Conservation (phyloP, 169 alveolate genomes). For the Babesia gibsoni region DNA sequence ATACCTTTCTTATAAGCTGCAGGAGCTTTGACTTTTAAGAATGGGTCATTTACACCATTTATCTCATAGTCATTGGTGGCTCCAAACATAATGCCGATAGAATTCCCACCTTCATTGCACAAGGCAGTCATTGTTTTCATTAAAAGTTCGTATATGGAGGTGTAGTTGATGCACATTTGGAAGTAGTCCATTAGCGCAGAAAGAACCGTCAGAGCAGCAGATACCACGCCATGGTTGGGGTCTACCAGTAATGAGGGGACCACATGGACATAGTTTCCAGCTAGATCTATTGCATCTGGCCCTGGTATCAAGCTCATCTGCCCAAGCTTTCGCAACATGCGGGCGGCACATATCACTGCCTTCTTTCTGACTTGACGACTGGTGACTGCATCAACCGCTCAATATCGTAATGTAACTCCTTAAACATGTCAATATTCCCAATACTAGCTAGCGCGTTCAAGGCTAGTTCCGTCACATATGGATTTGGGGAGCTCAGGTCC, state of each 20-base stretch:
- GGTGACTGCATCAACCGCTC: slow-evolving; percentile 88
- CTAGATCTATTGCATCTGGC: slow-evolving; percentile 66
- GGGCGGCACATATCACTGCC: slow-evolving; percentile 89
- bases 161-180: slow-evolving; percentile 72
- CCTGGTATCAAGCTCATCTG: slow-evolving; percentile 46
- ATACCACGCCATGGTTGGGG: slow-evolving; percentile 94
- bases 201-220: slow-evolving; percentile 89
- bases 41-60: slow-evolving; percentile 71
- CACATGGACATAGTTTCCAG: slow-evolving; percentile 84
- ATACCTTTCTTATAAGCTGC: slow-evolving; percentile 53
- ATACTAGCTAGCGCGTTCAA: slow-evolving; percentile 96
- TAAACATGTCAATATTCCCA: slow-evolving; percentile 96
- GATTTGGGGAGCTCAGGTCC: slow-evolving; percentile 91
- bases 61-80: slow-evolving; percentile 62
- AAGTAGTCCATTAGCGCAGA: slow-evolving; percentile 87
- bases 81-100: slow-evolving; percentile 61
- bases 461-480: slow-evolving; percentile 95
- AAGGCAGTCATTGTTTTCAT: slow-evolving; percentile 9
- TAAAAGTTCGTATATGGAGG: slow-evolving; percentile 38
- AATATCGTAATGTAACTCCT: slow-evolving; percentile 87
- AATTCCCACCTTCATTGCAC: slow-evolving; percentile 1
- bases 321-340: slow-evolving; percentile 67
- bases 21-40: slow-evolving; percentile 71
- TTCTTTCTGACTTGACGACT: slow-evolving; percentile 94
- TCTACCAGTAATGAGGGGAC: slow-evolving; percentile 90